These are phyloP conservation scores for Zygosaccharomyces bisporus DNA, from an alignment of 805 yeast species.

Conservation along the genomic window DNA sequence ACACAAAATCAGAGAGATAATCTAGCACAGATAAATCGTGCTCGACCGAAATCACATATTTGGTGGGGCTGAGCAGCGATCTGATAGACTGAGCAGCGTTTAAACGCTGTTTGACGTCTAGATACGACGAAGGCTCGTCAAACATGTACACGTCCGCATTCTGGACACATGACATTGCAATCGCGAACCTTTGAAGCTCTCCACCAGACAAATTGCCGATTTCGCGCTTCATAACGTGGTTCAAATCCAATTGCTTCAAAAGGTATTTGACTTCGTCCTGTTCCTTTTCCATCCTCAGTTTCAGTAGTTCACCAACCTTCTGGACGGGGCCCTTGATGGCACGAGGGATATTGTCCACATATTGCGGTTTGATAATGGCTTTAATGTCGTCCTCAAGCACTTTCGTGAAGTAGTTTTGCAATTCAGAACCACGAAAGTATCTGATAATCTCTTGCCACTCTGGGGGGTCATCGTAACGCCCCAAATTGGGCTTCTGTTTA, in stretches of 20 bases:
- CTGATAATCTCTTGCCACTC: slow-evolving; percentile 92
- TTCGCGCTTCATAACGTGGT: slow-evolving; percentile 77
- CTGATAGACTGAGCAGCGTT: slow-evolving; percentile 95
- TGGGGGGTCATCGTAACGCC: slow-evolving; percentile 92
- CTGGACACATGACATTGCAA: slow-evolving; percentile 96
- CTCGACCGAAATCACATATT: slow-evolving; percentile 93
- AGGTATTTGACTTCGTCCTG: slow-evolving; percentile 61
- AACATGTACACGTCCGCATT: slow-evolving; percentile 96
- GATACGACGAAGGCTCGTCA: slow-evolving; percentile 97
- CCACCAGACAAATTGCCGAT: slow-evolving; percentile 93
- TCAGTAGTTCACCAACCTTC: slow-evolving; percentile 80
- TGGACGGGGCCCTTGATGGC: slow-evolving; percentile 88
- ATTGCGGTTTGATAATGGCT: slow-evolving; percentile 98
- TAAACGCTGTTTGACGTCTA: slow-evolving; percentile 98
- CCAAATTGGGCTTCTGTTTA: slow-evolving; percentile 95
- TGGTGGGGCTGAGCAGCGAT: slow-evolving; percentile 68
- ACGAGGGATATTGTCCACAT: slow-evolving; percentile 95
- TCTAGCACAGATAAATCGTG: slow-evolving; percentile 98
- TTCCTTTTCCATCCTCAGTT: slow-evolving; percentile 68
- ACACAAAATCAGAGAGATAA: slow-evolving; percentile 92
- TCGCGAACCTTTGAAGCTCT: slow-evolving; percentile 96
- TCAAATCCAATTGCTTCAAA: slow-evolving; percentile 68
- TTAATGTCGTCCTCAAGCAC: slow-evolving; percentile 89
- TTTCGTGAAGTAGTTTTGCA: slow-evolving; percentile 93
- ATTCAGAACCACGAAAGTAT: slow-evolving; percentile 93